Conservation (phyloP, 768 basidiomycete genomes). For the Naganishia randhawae region DNA sequence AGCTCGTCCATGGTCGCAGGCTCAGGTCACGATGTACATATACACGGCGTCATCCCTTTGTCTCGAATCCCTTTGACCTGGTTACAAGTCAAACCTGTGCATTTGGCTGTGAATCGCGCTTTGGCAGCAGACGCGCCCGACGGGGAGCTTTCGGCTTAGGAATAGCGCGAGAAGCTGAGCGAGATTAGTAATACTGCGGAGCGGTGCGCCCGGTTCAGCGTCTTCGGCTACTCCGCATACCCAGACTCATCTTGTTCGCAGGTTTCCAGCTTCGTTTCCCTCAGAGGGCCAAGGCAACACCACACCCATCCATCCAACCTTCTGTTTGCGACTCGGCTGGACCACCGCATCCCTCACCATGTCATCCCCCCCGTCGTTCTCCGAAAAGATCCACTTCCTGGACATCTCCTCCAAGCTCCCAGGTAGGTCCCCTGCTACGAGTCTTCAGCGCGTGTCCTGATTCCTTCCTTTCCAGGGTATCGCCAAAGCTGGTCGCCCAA, state of each 20-base stretch:
- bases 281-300: neutral
- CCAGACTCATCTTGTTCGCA: no score
- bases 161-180: neutral
- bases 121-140: no score
- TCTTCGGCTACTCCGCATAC: neutral
- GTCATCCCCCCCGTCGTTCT: neutral
- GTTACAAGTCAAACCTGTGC: no score
- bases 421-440: conserved; percentile 10
- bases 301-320: neutral
- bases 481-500: conserved; percentile 36
- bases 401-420: conserved; percentile 24
- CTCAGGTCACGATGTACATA: no score
- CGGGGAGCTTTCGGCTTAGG: neutral
- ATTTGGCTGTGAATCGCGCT: neutral
- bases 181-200: neutral
- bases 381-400: conserved; percentile 25
- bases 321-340: neutral
- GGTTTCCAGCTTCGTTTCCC: neutral
- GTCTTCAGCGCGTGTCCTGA: no score
- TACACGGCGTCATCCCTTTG: no score
- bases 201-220: neutral
- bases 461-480: conserved; percentile 19
- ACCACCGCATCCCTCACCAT: neutral
- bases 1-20: no score
- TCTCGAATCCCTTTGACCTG: no score